phyloP scores from a whole-genome alignment of 805 yeast genomes.

The Saccharomycopsis lassenensis region DNA sequence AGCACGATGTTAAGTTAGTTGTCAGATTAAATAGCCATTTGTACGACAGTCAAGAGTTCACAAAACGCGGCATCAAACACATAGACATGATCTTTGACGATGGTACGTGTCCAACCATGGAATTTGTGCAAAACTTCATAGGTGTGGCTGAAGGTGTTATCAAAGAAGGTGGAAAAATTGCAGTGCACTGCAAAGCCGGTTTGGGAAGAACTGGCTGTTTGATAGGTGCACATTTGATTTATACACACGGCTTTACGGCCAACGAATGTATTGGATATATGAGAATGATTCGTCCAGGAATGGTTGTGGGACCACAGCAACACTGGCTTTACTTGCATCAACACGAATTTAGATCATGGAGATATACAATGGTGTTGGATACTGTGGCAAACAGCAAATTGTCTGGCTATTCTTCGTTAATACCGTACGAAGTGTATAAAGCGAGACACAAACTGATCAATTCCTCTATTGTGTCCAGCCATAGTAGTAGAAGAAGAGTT shows the following conservation, averaged over 20 bases:
- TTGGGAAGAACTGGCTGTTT: slow-evolving; percentile 96
- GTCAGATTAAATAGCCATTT: slow-evolving; percentile 88
- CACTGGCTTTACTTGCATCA: slow-evolving; percentile 97
- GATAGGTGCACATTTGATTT: slow-evolving; percentile 93
- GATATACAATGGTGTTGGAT: slow-evolving; percentile 78
- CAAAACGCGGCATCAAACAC: slow-evolving; percentile 74
- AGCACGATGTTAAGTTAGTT: slow-evolving; percentile 72
- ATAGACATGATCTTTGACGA: slow-evolving; percentile 95
- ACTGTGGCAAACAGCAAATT: slow-evolving; percentile 52
- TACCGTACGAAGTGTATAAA: slow-evolving; percentile 51
- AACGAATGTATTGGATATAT: slow-evolving; percentile 93
- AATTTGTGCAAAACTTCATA: slow-evolving; percentile 80
- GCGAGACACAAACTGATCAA: slow-evolving; percentile 31
- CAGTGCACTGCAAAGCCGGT: slow-evolving; percentile 99
- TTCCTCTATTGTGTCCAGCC: slow-evolving; percentile 28
- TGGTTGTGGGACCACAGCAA: slow-evolving; percentile 99
- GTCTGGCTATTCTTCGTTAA: slow-evolving; percentile 56
- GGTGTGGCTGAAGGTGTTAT: slow-evolving; percentile 93
- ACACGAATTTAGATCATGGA: slow-evolving; percentile 93
- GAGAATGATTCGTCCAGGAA: slow-evolving; percentile 95
- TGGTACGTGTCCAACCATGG: slow-evolving; percentile 95
- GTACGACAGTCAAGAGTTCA: slow-evolving; percentile 78
- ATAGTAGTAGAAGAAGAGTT: slow-evolving; percentile 65
- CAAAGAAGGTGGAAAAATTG: slow-evolving; percentile 79
- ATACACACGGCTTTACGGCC: slow-evolving; percentile 95